Evolutionary conservation across 805 yeast genomes (phyloP).

Genomic region (Candida schatavii): DNA sequence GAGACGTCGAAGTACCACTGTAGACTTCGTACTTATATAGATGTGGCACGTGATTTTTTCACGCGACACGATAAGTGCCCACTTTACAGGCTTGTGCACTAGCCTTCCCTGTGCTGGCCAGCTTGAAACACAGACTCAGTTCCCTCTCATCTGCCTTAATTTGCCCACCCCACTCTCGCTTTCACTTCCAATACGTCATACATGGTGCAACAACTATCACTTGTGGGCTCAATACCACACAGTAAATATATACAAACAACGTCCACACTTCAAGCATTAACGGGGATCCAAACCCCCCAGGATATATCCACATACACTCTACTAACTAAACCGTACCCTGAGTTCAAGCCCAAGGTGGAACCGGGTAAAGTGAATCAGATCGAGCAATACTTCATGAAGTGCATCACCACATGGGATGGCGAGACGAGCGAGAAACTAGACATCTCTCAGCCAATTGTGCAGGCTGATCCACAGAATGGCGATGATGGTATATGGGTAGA

Average conservation of each 20-base stretch:
- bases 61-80: too few species aligned
- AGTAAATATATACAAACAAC: constrained; percentile 40
- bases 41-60: too few species aligned
- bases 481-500: constrained; percentile 20
- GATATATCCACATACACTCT: constrained; percentile 47
- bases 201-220: constrained; percentile 58
- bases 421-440: constrained; percentile 19
- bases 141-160: too few species aligned
- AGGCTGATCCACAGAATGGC: constrained; percentile 8
- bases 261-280: constrained; percentile 49
- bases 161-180: too few species aligned
- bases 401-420: constrained; percentile 48
- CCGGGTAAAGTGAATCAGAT: constrained; percentile 58
- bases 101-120: too few species aligned
- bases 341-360: constrained; percentile 51
- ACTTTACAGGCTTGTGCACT: too few species aligned
- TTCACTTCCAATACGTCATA: too few species aligned
- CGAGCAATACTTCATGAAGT: constrained; percentile 51
- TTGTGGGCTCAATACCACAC: constrained; percentile 45
- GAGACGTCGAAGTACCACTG: too few species aligned
- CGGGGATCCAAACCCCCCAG: constrained; percentile 47
- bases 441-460: constrained; percentile 23
- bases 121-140: too few species aligned
- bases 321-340: constrained; percentile 47
- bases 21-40: too few species aligned